Conservation (phyloP, 345 rosid species). For the Aegle marmelos region DNA sequence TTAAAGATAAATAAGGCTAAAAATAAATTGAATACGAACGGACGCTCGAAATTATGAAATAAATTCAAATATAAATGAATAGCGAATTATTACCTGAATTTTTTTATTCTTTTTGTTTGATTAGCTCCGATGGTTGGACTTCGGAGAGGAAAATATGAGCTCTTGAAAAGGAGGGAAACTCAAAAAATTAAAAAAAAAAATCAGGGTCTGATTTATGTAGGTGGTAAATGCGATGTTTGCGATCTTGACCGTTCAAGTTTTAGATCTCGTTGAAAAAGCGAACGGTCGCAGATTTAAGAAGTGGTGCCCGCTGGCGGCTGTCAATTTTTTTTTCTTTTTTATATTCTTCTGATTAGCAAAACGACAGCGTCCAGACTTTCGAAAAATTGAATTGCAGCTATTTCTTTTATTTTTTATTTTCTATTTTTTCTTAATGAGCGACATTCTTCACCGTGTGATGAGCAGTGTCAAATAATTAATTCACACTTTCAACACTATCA, state of each 20-base stretch:
- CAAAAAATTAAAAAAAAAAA: background rate
- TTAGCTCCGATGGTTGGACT: too few relatives aligned
- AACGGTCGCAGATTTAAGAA: background rate
- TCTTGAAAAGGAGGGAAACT: slow-evolving; percentile 2
- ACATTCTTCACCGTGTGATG: too few relatives aligned
- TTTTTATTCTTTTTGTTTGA: background rate
- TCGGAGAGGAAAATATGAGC: background rate
- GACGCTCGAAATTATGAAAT: background rate
- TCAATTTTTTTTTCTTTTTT: background rate
- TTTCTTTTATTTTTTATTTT: too few relatives aligned
- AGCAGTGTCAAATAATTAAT: too few relatives aligned
- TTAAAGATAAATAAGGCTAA: background rate
- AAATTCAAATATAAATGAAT: background rate
- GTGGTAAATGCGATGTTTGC: too few relatives aligned
- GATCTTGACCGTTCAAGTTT: background rate
- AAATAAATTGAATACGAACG: background rate
- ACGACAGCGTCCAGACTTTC: too few relatives aligned
- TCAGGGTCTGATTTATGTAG: background rate
- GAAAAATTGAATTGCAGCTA: too few relatives aligned
- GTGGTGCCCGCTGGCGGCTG: background rate
- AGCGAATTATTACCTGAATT: background rate
- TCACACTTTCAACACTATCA: too few relatives aligned
- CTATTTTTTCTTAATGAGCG: too few relatives aligned
- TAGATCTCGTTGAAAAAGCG: background rate
- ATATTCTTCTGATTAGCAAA: too few relatives aligned